A percentile compares a stretch with the other conserved stretches of the same genome.
Evolutionary conservation across 1,139 yeast species (phyloP).

Genomic region (Petasospora fabianii): DNA sequence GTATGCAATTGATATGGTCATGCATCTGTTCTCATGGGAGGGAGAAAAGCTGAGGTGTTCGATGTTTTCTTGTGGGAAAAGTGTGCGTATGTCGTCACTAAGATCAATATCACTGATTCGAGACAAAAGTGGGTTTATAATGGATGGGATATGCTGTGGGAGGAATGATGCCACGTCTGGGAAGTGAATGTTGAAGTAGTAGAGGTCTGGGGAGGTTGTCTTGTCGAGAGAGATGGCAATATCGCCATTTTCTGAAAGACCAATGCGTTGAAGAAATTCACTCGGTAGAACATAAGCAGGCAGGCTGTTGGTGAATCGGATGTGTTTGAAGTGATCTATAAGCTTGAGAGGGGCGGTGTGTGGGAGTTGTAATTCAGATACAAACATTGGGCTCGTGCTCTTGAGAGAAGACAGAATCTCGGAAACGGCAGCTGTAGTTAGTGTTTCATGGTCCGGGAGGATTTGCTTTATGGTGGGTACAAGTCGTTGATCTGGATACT

Average conservation of each 20-base stretch:
- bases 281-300: slow-evolving; percentile 20
- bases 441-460: background rate
- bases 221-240: slow-evolving; percentile 36
- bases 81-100: slow-evolving; percentile 1
- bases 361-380: background rate
- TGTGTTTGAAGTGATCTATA: slow-evolving; percentile 17
- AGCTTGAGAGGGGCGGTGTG: background rate
- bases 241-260: slow-evolving; percentile 8
- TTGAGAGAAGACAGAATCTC: slow-evolving; percentile 3
- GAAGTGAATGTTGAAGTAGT: slow-evolving; percentile 39
- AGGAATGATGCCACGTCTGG: slow-evolving; percentile 36
- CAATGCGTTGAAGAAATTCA: slow-evolving; percentile 1
- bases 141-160: slow-evolving; percentile 21
- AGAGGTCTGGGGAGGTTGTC: slow-evolving; percentile 30
- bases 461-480: background rate
- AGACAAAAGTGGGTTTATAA: slow-evolving; percentile 2
- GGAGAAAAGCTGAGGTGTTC: slow-evolving; percentile 10
- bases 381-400: background rate
- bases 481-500: slow-evolving; percentile 11
- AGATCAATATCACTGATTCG: slow-evolving; percentile 12
- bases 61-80: slow-evolving; percentile 9
- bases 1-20: slow-evolving; percentile 19
- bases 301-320: slow-evolving; percentile 12
- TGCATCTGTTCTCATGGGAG: slow-evolving; percentile 8
- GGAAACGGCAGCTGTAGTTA: slow-evolving; percentile 1